These are phyloP conservation scores for Aspergillus pseudotamarii DNA, from an alignment of 2,329 filamentous ascomycete species.

Conservation along the genomic window DNA sequence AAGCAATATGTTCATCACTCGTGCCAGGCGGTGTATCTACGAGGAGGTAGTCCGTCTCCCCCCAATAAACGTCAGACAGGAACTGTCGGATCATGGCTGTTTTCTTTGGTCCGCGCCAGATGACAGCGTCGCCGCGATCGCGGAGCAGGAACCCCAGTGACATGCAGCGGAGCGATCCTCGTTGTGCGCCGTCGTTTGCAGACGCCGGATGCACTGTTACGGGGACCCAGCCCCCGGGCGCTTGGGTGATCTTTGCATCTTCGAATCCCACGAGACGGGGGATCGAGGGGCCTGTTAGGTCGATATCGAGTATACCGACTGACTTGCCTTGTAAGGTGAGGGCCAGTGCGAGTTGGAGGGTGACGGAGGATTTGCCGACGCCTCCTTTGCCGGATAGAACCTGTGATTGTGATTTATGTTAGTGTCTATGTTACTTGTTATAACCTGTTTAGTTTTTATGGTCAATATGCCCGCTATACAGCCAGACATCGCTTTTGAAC, in stretches of 20 bases:
- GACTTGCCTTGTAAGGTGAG: conserved; percentile 82
- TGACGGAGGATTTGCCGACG: conserved; percentile 97
- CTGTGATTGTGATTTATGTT: conserved; percentile 33
- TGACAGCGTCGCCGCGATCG: conserved; percentile 83
- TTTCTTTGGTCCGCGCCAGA: conserved; percentile 98
- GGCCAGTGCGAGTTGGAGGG: conserved; percentile 89
- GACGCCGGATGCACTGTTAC: conserved; percentile 69
- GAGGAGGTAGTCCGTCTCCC: conserved; percentile 82
- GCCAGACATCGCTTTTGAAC: neutral
- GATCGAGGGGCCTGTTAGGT: conserved; percentile 94
- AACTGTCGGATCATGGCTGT: conserved; percentile 99
- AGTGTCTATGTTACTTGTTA: neutral
- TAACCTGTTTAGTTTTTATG: neutral
- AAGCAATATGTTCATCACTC: conserved; percentile 93
- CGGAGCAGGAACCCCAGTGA: conserved; percentile 88
- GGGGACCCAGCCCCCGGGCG: conserved; percentile 88
- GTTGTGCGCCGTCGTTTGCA: conserved; percentile 17
- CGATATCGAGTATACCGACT: conserved; percentile 93
- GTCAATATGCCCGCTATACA: neutral
- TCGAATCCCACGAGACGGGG: conserved; percentile 93
- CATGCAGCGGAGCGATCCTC: conserved; percentile 67
- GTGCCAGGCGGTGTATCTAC: conserved; percentile 97
- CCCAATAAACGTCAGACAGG: conserved; percentile 87
- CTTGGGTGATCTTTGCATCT: conserved; percentile 84
- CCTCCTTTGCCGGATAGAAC: conserved; percentile 96